phyloP scores from a whole-genome alignment of 768 basidiomycete genomes.

The Mrakia frigida region DNA sequence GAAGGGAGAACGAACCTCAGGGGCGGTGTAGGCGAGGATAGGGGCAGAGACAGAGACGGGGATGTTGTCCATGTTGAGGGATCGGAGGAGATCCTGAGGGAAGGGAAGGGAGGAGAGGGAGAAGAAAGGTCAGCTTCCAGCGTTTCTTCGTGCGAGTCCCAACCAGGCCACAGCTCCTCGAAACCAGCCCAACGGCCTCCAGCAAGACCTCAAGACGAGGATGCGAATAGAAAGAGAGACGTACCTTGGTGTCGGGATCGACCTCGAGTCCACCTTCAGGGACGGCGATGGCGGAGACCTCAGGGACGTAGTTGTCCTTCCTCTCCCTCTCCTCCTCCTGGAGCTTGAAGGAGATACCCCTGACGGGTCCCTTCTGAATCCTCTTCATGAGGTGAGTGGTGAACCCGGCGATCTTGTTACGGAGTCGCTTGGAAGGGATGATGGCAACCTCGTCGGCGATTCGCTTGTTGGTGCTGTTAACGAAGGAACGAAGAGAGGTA shows the following conservation, averaged over 20 bases:
- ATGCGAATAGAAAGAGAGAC: conserved; percentile 37
- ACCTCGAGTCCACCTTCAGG: conserved; percentile 61
- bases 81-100: conserved; percentile 70
- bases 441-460: conserved; percentile 75
- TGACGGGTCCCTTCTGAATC: conserved; percentile 95
- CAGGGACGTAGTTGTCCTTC: conserved; percentile 95
- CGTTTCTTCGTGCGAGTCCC: background rate
- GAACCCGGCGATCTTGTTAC: conserved; percentile 99
- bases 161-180: background rate
- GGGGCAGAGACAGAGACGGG: conserved; percentile 55
- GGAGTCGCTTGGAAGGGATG: conserved; percentile 95
- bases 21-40: conserved; percentile 31
- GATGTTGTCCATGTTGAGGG: conserved; percentile 94
- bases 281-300: conserved; percentile 77
- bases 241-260: conserved; percentile 88
- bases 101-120: background rate
- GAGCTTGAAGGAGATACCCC: conserved; percentile 99
- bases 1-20: conserved; percentile 19
- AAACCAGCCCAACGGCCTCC: background rate
- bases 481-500: background rate
- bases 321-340: conserved; percentile 99
- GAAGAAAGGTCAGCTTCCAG: background rate
- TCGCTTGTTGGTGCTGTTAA: conserved; percentile 80
- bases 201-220: too few relatives aligned
- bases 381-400: conserved; percentile 99